phyloP scores from a whole-genome alignment of 139 green algal species.

The Gonium pectorale region DNA sequence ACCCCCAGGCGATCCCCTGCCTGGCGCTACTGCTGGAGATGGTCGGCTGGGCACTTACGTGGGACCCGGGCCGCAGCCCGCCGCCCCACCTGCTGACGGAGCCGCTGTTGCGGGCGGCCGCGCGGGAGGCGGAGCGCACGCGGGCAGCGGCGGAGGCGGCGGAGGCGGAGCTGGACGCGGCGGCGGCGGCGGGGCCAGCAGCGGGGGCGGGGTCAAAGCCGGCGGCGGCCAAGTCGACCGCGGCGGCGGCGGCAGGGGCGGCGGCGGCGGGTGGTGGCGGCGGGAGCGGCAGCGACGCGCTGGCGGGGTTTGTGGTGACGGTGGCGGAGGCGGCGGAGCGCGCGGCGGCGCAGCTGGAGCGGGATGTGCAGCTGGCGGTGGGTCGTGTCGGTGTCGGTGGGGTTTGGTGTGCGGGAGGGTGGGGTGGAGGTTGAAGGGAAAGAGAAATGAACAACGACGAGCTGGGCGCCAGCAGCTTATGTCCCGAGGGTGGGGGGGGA shows the following conservation, averaged over 20 bases:
- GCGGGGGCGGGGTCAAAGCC: background rate
- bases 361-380: constrained; percentile 50
- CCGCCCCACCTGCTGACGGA: background rate
- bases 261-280: background rate
- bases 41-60: constrained; percentile 55
- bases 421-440: background rate
- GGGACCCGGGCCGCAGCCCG: constrained; percentile 39
- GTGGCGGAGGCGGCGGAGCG: constrained; percentile 9
- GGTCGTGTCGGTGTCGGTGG: no score
- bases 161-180: background rate
- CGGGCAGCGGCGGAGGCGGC: background rate
- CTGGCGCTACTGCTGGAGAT: constrained; percentile 56
- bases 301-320: background rate
- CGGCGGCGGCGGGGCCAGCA: background rate
- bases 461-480: background rate
- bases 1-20: constrained; percentile 36
- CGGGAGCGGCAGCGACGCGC: background rate
- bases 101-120: background rate
- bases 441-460: background rate
- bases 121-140: constrained; percentile 4
- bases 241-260: no score
- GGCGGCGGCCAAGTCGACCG: no score
- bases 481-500: no score
- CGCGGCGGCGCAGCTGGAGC: constrained; percentile 11
- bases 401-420: no score